Evolutionary conservation across 129 eudicot species (phyloP), one percentile per base, ranked within the genome.

Genomic region (Tagetes erecta): DNA sequence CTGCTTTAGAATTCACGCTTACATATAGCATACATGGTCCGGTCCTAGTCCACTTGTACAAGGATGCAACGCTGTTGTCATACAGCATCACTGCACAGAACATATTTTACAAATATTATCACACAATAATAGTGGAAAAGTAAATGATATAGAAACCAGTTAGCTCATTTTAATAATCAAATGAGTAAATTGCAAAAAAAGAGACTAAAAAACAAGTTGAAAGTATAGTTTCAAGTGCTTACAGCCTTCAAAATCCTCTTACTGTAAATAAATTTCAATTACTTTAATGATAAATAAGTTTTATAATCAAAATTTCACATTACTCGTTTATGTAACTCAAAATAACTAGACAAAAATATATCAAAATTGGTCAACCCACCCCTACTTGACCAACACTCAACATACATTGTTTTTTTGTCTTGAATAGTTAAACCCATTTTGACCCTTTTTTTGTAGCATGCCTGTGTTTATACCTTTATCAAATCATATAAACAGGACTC

Each of bases 21-120:
- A 66, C 74, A 65, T 33, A 79, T 66, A 72, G 73, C 66, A 72
- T 65, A 65, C 74, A 71, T 31, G 34, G 1, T 56, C 64, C 80
- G 68, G 74, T 68, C 71, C 47, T 78, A 62, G 30, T 63, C 74
- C 79, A 56, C 13, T 10, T 51, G 31, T 58, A 57, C 12, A 78
- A 71, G 66, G 66, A 39, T 70, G 56, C 76, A 68, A 56, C 49
- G 4, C 13, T 64, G 59, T 33, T 33, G 35, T 12, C 81, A 45
- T 68, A 71, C 77, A 51, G 71, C 10, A 71, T 79, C 66, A 79
- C 83, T 79, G 79, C 83, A 79, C 12, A 65, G 2, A n/a, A 62
- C 13, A 67, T 12, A 35, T 40, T 40, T 0, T 66, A 59, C 2
- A 67, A 5, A 57, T 35, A 50, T 27, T 38, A 3, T 14, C 41